Conservation (phyloP, 129 eudicot genomes). For the Daucus carota region DNA sequence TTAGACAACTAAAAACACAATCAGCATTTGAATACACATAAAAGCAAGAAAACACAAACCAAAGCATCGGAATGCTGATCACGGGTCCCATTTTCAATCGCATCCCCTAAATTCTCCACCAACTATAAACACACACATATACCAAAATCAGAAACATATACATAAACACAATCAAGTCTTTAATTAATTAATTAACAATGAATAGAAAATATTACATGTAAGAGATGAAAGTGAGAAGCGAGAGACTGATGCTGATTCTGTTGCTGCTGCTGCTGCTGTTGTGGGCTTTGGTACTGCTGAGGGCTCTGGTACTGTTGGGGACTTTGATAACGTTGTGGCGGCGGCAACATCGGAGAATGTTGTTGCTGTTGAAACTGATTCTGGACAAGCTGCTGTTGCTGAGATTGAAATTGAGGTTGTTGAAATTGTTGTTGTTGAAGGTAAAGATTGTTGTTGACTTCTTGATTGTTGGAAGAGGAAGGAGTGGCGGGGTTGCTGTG, state of each 20-base stretch:
- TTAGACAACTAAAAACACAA: not conserved
- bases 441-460: constrained; percentile 28
- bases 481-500: constrained; percentile 82
- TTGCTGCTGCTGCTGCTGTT: constrained; percentile 31
- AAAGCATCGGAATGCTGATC: constrained; percentile 92
- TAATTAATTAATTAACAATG: not conserved
- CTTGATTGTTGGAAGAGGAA: constrained; percentile 44
- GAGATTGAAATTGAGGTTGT: constrained; percentile 40
- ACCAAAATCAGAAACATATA: not conserved
- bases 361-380: constrained; percentile 29
- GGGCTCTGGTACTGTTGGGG: constrained; percentile 31
- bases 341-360: constrained; percentile 18
- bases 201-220: constrained; percentile 28
- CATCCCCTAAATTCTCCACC: constrained; percentile 94
- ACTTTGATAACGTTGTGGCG: constrained; percentile 11
- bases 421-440: constrained; percentile 42
- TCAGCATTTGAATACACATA: not conserved
- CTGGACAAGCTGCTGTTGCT: constrained; percentile 27
- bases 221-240: constrained; percentile 90
- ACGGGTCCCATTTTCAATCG: constrained; percentile 73
- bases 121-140: constrained; percentile 28
- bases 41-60: constrained; percentile 30
- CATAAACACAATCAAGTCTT: not conserved
- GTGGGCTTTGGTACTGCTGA: constrained; percentile 37
- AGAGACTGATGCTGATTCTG: constrained; percentile 64